Evolutionary conservation across 2,329 filamentous ascomycete genomes (phyloP).

Genomic region (Neonectria coccinea): DNA sequence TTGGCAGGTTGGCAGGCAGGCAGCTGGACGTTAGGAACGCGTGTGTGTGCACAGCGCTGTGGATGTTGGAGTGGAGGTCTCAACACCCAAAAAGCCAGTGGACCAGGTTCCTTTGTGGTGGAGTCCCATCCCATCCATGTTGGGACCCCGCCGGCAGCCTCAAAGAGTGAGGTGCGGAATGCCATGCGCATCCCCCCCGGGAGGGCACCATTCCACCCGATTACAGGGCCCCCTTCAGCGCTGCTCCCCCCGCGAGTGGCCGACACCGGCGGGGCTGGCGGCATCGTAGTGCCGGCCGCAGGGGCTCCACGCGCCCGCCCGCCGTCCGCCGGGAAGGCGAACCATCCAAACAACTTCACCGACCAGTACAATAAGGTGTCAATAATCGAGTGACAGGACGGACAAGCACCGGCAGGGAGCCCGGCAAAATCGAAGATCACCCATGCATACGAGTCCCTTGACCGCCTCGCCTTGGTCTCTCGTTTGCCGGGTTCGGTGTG

Average conservation of each 20-base stretch:
- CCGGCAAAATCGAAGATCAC: neutral
- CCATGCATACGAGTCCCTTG: constrained; percentile 7
- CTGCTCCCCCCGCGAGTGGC: constrained; percentile 8
- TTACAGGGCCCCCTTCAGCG: constrained; percentile 10
- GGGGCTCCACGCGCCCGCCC: neutral
- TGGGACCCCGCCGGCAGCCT: neutral
- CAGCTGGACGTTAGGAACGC: constrained; percentile 5
- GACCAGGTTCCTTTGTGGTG: constrained; percentile 5
- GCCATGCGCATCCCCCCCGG: neutral
- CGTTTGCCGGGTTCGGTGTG: constrained; percentile 20
- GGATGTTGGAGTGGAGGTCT: neutral
- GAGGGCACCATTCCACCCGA: neutral
- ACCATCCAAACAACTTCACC: constrained; percentile 1
- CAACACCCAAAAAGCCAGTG: neutral
- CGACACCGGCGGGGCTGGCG: constrained; percentile 20
- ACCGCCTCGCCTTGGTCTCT: constrained; percentile 20
- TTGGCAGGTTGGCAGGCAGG: too few relatives aligned
- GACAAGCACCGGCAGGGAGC: neutral
- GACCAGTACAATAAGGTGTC: constrained; percentile 3
- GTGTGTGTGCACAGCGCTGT: neutral
- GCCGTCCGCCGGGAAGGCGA: neutral
- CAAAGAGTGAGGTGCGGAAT: too few relatives aligned
- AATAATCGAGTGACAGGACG: neutral
- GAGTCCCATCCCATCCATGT: neutral
- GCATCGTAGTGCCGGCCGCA: constrained; percentile 24